Evolutionary conservation across 306 rosid species (phyloP), one percentile per base, ranked within the genome.

Genomic region (Begonia fuchsioides): DNA sequence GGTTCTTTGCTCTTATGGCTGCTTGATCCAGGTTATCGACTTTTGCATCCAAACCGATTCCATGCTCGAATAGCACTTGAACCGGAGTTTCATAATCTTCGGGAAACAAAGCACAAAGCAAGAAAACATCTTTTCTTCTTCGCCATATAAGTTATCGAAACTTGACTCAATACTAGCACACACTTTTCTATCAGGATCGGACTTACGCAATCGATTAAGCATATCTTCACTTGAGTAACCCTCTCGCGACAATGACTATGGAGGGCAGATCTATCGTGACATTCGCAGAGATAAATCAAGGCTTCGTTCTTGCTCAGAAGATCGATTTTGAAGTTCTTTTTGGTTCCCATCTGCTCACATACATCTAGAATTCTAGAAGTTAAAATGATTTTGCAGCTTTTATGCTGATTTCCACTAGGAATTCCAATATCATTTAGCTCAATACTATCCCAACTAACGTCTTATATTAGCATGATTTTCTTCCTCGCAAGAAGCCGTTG

Each of bases 11-110:
- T 13, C 38, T 32, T 39, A 12, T 9, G 10, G 35, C 15, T 26
- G 54, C 63, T 0, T 12, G 39, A 9, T 52, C 35, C 45, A 67
- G 20, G 6, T 60, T 43, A 11, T 12, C 11, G 15, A 49, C 46
- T 10, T 12, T 8, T 3, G 40, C 2, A 3, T 53, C 64, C 59
- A 41, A 40, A n/a, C 73, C 64, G 44, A 61, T n/a, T 11, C 13
- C 44, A 9, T 38, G 38, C 13, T 15, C 17, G 8, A 13, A 14
- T 9, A 52, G 38, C 6, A 8, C 13, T 35, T 12, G 8, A 10
- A 35, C 10, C 3, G 6, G 39, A 1, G 38, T 52, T 1, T 32
- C 1, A 52, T 8, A 2, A n/a, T 52, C 56, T 52, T 52, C 56
- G 3, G 56, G 44, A 11, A 52, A 52, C 19, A 52, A 15, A n/a